Percentiles rank a stretch among this genome's conserved stretches.
phyloP scores from a whole-genome alignment of 768 basidiomycete genomes.

The Boletus reticulatus region DNA sequence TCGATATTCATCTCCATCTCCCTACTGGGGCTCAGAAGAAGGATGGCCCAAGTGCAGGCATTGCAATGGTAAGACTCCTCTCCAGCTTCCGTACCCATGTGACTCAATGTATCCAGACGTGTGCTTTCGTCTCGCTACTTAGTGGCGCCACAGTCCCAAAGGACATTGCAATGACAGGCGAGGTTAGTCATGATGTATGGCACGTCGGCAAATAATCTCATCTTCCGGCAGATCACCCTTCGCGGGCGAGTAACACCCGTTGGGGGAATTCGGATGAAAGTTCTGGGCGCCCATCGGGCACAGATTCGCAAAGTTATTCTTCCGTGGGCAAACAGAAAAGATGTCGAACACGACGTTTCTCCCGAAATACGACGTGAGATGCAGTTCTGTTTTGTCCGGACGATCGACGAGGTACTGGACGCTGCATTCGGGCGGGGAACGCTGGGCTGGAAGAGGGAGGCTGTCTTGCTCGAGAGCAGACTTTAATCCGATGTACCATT shows the following conservation, averaged over 20 bases:
- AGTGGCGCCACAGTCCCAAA: conserved; percentile 72
- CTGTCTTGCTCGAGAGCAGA: conserved; percentile 52
- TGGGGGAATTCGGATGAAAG: conserved; percentile 90
- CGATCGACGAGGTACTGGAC: conserved; percentile 76
- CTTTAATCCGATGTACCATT: conserved; percentile 31
- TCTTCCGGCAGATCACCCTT: conserved; percentile 60
- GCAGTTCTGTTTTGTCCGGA: conserved; percentile 79
- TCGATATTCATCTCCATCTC: conserved; percentile 87
- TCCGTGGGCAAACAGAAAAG: conserved; percentile 81
- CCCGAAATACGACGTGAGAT: conserved; percentile 69
- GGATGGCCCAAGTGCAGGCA: conserved; percentile 89
- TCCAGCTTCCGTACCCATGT: background rate
- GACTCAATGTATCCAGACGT: conserved; percentile 44
- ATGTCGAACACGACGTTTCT: conserved; percentile 84
- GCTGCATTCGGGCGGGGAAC: conserved; percentile 76
- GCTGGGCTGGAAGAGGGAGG: conserved; percentile 60
- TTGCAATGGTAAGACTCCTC: conserved; percentile 66
- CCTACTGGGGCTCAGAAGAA: conserved; percentile 92
- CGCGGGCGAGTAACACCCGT: conserved; percentile 81
- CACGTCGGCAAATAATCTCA: background rate
- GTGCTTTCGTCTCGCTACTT: conserved; percentile 84
- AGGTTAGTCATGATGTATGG: conserved; percentile 41
- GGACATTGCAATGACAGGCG: conserved; percentile 87
- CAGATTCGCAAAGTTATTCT: conserved; percentile 81
- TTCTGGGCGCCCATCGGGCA: conserved; percentile 87